Evolutionary conservation across 805 yeast species (phyloP).

Genomic region (Zygosaccharomyces rouxii): DNA sequence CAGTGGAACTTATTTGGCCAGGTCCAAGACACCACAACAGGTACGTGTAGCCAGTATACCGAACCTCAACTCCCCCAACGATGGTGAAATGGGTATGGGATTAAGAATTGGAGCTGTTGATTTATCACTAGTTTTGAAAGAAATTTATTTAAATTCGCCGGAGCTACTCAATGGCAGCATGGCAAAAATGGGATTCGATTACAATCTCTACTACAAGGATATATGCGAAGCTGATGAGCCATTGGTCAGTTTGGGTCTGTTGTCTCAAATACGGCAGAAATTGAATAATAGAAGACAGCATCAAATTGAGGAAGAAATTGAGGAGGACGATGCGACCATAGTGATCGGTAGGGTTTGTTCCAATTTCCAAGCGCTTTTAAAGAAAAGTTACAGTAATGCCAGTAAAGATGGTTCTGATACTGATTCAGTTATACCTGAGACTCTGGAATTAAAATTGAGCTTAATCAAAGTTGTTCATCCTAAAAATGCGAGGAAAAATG

Average conservation of each 20-base stretch:
- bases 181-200: conserved; percentile 23
- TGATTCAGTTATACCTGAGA: conserved; percentile 19
- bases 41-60: conserved; percentile 30
- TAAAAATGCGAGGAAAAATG: conserved; percentile 9
- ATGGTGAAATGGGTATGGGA: conserved; percentile 11
- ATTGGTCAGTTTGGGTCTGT: conserved; percentile 33
- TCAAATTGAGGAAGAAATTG: conserved; percentile 18
- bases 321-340: conserved; percentile 23
- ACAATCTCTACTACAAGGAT: conserved; percentile 34
- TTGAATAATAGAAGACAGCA: conserved; percentile 12
- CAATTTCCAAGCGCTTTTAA: conserved; percentile 33
- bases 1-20: conserved; percentile 29
- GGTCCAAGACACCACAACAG: conserved; percentile 28
- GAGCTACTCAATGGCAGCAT: conserved; percentile 27
- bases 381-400: conserved; percentile 24
- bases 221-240: conserved; percentile 36
- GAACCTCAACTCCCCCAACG: conserved; percentile 16
- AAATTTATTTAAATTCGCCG: conserved; percentile 33
- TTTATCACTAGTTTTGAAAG: conserved; percentile 26
- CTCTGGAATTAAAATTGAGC: conserved; percentile 33
- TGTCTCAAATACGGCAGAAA: conserved; percentile 31
- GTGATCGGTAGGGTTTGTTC: conserved; percentile 36
- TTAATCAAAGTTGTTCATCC: conserved; percentile 27
- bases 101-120: conserved; percentile 32
- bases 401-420: conserved; percentile 13